These are phyloP conservation scores for Rhodomyrtus tomentosa DNA, from an alignment of 345 rosid species.

Conservation along the genomic window DNA sequence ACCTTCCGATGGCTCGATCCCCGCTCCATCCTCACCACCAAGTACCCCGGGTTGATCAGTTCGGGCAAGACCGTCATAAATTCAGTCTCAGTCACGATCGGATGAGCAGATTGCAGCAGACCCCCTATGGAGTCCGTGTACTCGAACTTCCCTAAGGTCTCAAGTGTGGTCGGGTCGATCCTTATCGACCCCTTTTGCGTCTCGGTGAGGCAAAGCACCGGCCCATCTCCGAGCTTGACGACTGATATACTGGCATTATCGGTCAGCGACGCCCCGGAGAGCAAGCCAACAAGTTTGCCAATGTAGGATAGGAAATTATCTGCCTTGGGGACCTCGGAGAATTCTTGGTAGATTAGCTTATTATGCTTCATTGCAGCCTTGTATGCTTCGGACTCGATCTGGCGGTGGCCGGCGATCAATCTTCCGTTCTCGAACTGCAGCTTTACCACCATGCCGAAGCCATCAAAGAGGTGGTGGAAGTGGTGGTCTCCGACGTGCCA, in stretches of 20 bases:
- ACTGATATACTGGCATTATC: conserved; percentile 93
- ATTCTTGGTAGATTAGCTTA: conserved; percentile 69
- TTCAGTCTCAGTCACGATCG: conserved; percentile 65
- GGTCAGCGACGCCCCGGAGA: conserved; percentile 75
- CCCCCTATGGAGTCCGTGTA: conserved; percentile 60
- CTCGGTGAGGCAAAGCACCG: conserved; percentile 81
- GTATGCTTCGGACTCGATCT: conserved; percentile 74
- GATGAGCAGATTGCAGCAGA: conserved; percentile 79
- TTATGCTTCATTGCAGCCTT: conserved; percentile 68
- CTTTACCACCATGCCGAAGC: conserved; percentile 66
- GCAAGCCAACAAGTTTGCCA: conserved; percentile 51
- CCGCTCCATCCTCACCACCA: conserved; percentile 67
- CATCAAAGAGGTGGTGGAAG: conserved; percentile 93
- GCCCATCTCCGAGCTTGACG: conserved; percentile 70
- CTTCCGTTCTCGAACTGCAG: conserved; percentile 65
- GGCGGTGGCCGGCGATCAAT: conserved; percentile 64
- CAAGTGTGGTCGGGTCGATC: conserved; percentile 52
- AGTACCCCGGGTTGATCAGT: conserved; percentile 61
- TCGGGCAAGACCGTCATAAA: conserved; percentile 75
- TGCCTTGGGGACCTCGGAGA: conserved; percentile 70
- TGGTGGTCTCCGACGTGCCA: conserved; percentile 75
- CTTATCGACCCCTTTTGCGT: conserved; percentile 79
- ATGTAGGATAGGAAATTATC: conserved; percentile 53
- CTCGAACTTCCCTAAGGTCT: conserved; percentile 62
- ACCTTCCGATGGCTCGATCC: conserved; percentile 76